Evolutionary conservation across 2,329 filamentous ascomycete genomes (phyloP).

Genomic region (Fusarium sacchari): DNA sequence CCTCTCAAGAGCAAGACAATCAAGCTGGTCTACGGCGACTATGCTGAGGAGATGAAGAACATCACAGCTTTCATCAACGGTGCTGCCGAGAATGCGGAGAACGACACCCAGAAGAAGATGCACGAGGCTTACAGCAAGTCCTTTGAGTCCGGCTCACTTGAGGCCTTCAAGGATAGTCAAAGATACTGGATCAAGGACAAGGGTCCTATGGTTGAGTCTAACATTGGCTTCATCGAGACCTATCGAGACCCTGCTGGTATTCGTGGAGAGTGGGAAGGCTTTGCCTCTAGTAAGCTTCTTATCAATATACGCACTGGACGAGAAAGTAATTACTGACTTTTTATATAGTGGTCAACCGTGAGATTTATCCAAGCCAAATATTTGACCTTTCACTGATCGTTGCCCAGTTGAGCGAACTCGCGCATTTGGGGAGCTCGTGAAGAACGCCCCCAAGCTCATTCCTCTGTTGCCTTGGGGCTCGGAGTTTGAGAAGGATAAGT

Average conservation of each 20-base stretch:
- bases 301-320: background rate
- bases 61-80: conserved; percentile 74
- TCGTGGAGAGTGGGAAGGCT: conserved; percentile 86
- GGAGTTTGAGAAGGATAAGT: conserved; percentile 96
- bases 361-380: conserved; percentile 4
- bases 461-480: conserved; percentile 87
- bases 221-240: conserved; percentile 87
- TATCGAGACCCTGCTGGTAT: conserved; percentile 86
- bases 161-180: conserved; percentile 83
- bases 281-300: conserved; percentile 67
- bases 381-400: background rate
- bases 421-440: conserved; percentile 87
- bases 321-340: conserved; percentile 32
- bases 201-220: conserved; percentile 80
- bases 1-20: conserved; percentile 73
- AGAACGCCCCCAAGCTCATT: conserved; percentile 83
- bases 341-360: conserved; percentile 72
- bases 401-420: conserved; percentile 78
- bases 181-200: conserved; percentile 86
- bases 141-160: conserved; percentile 77
- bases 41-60: conserved; percentile 75
- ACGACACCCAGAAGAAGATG: conserved; percentile 80
- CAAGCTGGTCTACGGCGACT: conserved; percentile 78
- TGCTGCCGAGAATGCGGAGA: conserved; percentile 75
- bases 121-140: conserved; percentile 78